Conservation (phyloP, 208 protist genomes). For the Trypanosoma cruzi region DNA sequence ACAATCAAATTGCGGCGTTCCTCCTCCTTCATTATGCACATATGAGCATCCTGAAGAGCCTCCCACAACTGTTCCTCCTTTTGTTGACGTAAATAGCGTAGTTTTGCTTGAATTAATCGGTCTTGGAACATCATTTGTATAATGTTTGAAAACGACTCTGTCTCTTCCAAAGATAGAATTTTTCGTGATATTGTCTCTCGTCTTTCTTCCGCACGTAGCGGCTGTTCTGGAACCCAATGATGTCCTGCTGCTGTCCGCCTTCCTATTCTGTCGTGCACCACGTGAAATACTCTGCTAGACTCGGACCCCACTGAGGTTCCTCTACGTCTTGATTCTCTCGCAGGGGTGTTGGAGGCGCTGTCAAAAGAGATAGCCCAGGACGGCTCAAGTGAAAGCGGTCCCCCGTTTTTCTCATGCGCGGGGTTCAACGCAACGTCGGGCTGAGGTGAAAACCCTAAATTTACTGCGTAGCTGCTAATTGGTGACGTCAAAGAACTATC, state of each 20-base stretch:
- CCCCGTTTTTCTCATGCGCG: background rate
- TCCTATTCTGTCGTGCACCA: constrained; percentile 9
- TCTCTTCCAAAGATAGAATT: constrained; percentile 3
- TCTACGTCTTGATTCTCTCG: background rate
- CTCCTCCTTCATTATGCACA: constrained; percentile 30
- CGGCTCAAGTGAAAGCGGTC: background rate
- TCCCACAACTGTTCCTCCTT: constrained; percentile 18
- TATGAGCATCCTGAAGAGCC: constrained; percentile 25
- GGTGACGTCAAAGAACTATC: background rate
- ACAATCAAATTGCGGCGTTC: constrained; percentile 35
- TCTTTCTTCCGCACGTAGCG: background rate
- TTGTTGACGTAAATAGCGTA: background rate
- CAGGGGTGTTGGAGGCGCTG: background rate
- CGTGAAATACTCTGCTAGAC: background rate
- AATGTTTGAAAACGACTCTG: constrained; percentile 5
- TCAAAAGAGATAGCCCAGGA: background rate
- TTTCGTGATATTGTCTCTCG: background rate
- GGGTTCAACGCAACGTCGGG: background rate
- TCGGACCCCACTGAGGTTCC: background rate
- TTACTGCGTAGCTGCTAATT: background rate
- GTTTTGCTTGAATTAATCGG: background rate
- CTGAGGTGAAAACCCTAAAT: too few species aligned
- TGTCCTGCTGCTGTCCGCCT: background rate
- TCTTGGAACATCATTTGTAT: background rate
- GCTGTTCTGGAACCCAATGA: background rate